Evolutionary conservation across 331 rosid species (phyloP).

Genomic region (Quercus tomentella): DNA sequence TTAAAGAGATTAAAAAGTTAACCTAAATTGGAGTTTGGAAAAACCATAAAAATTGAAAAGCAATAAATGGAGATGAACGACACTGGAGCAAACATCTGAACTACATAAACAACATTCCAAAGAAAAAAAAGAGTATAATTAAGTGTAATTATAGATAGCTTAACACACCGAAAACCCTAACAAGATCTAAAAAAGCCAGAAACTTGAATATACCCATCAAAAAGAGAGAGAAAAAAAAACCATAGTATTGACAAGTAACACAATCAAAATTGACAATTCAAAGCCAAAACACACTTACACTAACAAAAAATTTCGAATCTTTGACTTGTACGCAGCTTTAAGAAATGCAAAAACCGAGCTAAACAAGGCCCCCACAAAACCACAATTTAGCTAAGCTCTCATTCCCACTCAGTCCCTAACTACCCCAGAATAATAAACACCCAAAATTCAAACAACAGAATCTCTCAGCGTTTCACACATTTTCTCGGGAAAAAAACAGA

Average conservation of each 20-base stretch:
- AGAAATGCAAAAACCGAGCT: slow-evolving; percentile 1
- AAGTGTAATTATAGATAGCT: neutral
- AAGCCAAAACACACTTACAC: neutral
- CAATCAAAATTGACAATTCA: slow-evolving; percentile 6
- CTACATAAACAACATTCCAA: neutral
- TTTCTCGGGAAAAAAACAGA: slow-evolving; percentile 7
- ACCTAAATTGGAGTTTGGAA: neutral
- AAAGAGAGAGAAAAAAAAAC: neutral
- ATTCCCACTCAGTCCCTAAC: neutral
- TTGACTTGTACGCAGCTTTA: slow-evolving; percentile 4
- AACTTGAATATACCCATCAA: neutral
- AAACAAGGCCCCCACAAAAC: neutral
- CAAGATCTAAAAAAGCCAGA: neutral
- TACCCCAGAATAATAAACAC: neutral
- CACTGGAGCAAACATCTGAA: neutral
- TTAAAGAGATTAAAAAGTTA: neutral
- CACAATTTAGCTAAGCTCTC: neutral
- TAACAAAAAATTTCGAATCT: neutral
- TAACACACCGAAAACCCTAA: neutral
- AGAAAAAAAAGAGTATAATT: neutral
- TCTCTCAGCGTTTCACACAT: slow-evolving; percentile 13
- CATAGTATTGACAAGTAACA: neutral
- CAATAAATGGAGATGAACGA: neutral
- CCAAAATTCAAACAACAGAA: slow-evolving; percentile 2
- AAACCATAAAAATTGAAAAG: neutral